phyloP scores from a whole-genome alignment of 2,329 filamentous ascomycete genomes.

The Diaporthe citriasiana region DNA sequence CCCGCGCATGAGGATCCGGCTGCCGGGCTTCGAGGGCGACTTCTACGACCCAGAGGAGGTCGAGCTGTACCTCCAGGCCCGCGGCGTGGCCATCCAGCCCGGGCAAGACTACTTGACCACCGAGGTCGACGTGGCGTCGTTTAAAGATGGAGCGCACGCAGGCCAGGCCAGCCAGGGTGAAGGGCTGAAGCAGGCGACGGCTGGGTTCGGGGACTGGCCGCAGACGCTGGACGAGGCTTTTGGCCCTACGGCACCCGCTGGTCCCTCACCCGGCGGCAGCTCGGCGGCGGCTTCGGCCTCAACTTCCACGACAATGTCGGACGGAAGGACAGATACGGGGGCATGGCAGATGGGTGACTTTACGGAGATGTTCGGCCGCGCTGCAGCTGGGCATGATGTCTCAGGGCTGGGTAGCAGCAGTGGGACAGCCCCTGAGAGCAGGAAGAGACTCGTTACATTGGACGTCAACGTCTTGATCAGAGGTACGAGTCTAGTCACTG shows the following conservation, averaged over 20 bases:
- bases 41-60: conserved; percentile 86
- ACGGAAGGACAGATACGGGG: neutral
- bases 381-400: neutral
- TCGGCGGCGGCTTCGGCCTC: conserved; percentile 1
- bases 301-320: neutral
- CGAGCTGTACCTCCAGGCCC: conserved; percentile 77
- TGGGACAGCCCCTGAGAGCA: neutral
- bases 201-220: conserved; percentile 16
- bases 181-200: neutral
- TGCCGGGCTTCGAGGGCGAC: conserved; percentile 77
- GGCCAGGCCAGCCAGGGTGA: neutral
- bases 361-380: neutral
- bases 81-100: conserved; percentile 74
- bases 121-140: conserved; percentile 64
- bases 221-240: conserved; percentile 26
- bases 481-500: conserved; percentile 43
- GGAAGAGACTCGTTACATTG: conserved; percentile 45
- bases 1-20: conserved; percentile 63
- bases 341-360: conserved; percentile 9
- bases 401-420: neutral
- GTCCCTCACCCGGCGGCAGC: neutral
- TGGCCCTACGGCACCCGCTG: neutral
- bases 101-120: conserved; percentile 72
- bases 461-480: conserved; percentile 48
- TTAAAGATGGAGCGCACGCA: conserved; percentile 48